Evolutionary conservation across 768 basidiomycete genomes (phyloP).

Genomic region (Rhizopogon salebrosus): DNA sequence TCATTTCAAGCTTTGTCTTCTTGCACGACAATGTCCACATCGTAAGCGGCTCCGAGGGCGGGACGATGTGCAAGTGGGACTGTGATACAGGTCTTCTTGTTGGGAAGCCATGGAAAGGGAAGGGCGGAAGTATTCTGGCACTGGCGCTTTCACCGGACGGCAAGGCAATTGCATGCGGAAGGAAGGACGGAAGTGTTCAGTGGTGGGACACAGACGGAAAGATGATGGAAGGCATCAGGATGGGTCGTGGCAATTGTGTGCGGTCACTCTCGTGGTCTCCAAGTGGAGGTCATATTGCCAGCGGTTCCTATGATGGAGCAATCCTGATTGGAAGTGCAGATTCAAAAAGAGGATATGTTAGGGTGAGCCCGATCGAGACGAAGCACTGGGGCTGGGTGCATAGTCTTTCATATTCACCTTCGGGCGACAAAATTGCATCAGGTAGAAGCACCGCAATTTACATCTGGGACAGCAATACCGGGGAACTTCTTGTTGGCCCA

Average conservation of each 20-base stretch:
- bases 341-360: background rate
- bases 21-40: background rate
- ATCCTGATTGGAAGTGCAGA: background rate
- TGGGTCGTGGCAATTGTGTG: background rate
- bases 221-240: background rate
- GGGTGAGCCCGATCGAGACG: background rate
- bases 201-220: background rate
- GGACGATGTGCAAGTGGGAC: background rate
- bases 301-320: background rate
- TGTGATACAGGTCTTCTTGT: background rate
- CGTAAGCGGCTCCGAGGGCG: background rate
- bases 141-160: background rate
- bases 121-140: background rate
- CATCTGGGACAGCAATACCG: background rate
- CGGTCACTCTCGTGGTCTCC: background rate
- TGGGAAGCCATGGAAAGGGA: background rate
- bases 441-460: background rate
- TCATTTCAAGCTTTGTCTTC: too few relatives aligned
- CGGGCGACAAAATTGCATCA: background rate
- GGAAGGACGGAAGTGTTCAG: background rate
- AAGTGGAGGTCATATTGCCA: background rate
- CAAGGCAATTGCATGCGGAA: background rate
- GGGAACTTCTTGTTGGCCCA: background rate
- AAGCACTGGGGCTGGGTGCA: background rate
- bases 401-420: background rate